Percentiles rank a stretch among this genome's conserved stretches.
Conservation (phyloP, 2,329 filamentous ascomycete species). For the Ophiostoma perfectum region DNA sequence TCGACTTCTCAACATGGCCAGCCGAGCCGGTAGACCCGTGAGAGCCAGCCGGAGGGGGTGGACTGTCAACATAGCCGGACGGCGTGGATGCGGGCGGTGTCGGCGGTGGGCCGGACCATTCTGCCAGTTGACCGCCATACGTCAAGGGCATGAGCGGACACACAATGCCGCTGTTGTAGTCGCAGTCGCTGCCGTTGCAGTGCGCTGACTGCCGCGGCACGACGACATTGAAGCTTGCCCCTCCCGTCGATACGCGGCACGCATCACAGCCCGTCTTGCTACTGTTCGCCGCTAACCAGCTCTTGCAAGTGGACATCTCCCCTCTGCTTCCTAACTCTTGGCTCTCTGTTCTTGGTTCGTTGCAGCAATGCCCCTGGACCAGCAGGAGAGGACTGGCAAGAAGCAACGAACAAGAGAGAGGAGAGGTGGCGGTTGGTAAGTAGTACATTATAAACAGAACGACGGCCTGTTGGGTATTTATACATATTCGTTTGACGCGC, state of each 20-base stretch:
- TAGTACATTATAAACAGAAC: too few relatives aligned
- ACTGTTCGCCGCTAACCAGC: neutral
- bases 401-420: too few relatives aligned
- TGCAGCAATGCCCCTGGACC: neutral
- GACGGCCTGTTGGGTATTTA: too few relatives aligned
- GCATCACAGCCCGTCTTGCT: neutral
- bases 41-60: too few relatives aligned
- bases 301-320: neutral
- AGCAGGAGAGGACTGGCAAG: too few relatives aligned
- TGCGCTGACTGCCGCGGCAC: neutral
- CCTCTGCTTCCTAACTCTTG: neutral
- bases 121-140: constrained; percentile 4
- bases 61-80: too few relatives aligned
- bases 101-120: too few relatives aligned
- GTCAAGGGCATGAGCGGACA: constrained; percentile 2
- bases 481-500: too few relatives aligned
- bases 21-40: neutral
- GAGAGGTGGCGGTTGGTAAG: too few relatives aligned
- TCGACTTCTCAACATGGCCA: neutral
- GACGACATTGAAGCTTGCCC: neutral
- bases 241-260: neutral
- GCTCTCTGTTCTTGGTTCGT: neutral
- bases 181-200: constrained; percentile 12
- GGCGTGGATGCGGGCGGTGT: too few relatives aligned
- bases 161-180: constrained; percentile 16